Evolutionary conservation across 371 early-diverging fungal genomes (phyloP), one percentile per base, ranked within the genome.

Genomic region (Chytridium lagenaria): DNA sequence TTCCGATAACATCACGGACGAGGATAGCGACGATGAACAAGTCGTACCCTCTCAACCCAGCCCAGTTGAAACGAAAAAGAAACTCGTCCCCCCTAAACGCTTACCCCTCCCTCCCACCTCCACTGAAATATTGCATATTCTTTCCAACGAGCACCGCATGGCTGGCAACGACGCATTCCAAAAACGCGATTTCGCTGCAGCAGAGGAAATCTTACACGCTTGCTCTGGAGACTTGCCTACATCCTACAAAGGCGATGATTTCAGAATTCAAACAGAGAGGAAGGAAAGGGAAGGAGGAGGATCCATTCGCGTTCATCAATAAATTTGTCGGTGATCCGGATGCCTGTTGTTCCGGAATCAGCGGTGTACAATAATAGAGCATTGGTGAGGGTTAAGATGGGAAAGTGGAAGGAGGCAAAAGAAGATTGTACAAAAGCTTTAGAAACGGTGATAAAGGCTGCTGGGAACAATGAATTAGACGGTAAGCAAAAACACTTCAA

Each of bases 171-270:
- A 61, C 3, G 31, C 31, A 5, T 61, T 61, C 23, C 7, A 23
- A 31, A 31, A 37, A 12, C 7, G 61, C 3, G 61, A 61, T 31
- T 23, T 34, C 37, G 12, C 3, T 34, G 30, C 61, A 12, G 61
- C 61, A 2, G 36, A 2, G 36, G 61, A 61, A 61, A 23, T n/a
- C 34, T 3, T 61, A 61, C 34, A 61, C 61, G 12, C 61, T 7
- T 10, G 30, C 61, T 23, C 16, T 61, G 7, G 36, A 61, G 16
- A 37, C 23, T 15, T 61, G 61, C 37, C 23, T 61, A 12, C 3
- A 61, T 5, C 61, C 61, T 16, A 61, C 61, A 3, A 61, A 61
- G 37, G 61, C 16, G 37, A 61, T 61, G 61, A 61, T 61, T 36
- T 15, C 23, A 3, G 61, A 61, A 36, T 61, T 34, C 36, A 61